Base-by-base conservation (phyloP, 1,139 yeast genomes). In the Candida mesenterica region DNA sequence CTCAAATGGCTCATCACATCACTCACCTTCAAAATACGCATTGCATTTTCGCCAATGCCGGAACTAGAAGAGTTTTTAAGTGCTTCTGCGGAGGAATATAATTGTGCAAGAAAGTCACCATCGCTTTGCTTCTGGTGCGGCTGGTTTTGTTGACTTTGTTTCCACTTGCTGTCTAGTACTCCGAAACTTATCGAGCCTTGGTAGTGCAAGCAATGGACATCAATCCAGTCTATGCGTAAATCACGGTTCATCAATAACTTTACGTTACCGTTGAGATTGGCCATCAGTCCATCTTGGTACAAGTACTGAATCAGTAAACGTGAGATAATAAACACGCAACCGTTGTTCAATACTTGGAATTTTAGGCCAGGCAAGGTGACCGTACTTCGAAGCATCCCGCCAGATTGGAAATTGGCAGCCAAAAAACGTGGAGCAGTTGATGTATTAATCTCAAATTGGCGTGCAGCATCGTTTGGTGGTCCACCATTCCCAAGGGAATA, bases 1-100 rank as follows among this genome's bases (percentile, higher is more conserved):
- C 75, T 72, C 48, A 86, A 68, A 41, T 77, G 77, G 1, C 87
- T 71, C 85, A 87, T 81, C 2, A 82, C 82, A 57, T 85, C 94
- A 31, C 88, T 75, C 3, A 85, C 75, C 55, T 86, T 92, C 61
- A 86, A 58, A 23, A 81, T 68, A 36, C 90, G 63, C 77, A 84
- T 72, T 3, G 86, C 80, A 24, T 71, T 68, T 32, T 75, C 79
- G 34, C 76, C 77, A n/a, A 83, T 59, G 0, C 95, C 95, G 43
- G 75, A 76, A 37, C 75, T 57, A 2, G 49, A 32, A 1, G 61
- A 42, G 28, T 49, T 44, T 31, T 53, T 50, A 7, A 48, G 44
- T 1, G 73, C 59, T 22, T 56, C 51, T 2, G 62, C 47, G 10
- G 50, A 45, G 4, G 45, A 43, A 31, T 47, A 47, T n/a, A 68